These are phyloP conservation scores for Mortierella sp. DNA, from an alignment of 371 early-diverging fungal genomes.

Conservation along the genomic window DNA sequence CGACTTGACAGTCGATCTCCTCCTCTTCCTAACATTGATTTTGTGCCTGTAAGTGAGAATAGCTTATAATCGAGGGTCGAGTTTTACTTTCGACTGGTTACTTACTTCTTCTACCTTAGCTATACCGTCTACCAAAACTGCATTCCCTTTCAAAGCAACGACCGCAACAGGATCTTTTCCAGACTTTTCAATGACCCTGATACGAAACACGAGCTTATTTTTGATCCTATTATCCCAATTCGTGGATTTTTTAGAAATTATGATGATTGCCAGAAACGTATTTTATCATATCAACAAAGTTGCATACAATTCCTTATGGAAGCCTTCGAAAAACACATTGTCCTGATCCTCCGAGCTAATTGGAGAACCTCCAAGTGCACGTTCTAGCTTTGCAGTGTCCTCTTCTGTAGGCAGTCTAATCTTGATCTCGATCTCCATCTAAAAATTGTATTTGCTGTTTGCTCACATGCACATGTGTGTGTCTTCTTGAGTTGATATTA, in stretches of 20 bases:
- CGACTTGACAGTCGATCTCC: conserved; percentile 21
- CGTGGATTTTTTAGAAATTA: too few relatives aligned
- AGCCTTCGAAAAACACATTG: conserved; percentile 54
- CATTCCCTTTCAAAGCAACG: conserved; percentile 54
- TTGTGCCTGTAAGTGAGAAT: not conserved
- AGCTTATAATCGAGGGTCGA: not conserved
- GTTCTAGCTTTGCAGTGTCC: conserved; percentile 30
- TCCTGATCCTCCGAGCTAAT: conserved; percentile 41
- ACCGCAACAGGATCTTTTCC: conserved; percentile 33
- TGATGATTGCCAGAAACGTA: too few relatives aligned
- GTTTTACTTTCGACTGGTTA: not conserved
- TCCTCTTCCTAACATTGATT: conserved; percentile 34
- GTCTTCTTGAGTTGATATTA: not conserved
- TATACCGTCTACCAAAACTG: conserved; percentile 47
- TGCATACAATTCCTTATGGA: conserved; percentile 38
- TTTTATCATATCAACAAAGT: not conserved
- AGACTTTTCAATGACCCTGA: conserved; percentile 37
- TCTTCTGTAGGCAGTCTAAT: conserved; percentile 40
- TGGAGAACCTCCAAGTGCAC: conserved; percentile 20
- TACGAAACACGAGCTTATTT: conserved; percentile 45
- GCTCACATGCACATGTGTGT: not conserved
- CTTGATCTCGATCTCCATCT: conserved; percentile 57
- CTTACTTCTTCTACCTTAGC: conserved; percentile 43
- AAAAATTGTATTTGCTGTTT: not conserved
- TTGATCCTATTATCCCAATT: conserved; percentile 19